phyloP scores from a whole-genome alignment of 2,329 filamentous ascomycete species.

The Scolecobasidium constrictum region DNA sequence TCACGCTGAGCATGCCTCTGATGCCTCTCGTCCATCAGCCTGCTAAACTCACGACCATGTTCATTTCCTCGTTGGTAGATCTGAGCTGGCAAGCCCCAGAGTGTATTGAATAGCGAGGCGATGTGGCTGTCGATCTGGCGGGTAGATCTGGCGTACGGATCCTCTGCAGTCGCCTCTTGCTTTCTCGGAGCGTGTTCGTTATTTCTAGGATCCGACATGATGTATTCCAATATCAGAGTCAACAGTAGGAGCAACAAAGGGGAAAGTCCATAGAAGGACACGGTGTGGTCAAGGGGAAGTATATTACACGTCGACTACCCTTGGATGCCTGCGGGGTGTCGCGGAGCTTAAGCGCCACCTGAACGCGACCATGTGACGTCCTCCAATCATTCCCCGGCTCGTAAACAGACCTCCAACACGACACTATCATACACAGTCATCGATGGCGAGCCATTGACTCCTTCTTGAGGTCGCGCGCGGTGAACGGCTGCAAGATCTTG shows the following conservation, averaged over 20 bases:
- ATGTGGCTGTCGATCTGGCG: not conserved
- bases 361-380: not conserved
- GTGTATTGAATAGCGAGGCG: constrained; percentile 1
- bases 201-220: not conserved
- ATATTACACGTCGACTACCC: too few species aligned
- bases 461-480: too few species aligned
- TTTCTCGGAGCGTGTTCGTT: not conserved
- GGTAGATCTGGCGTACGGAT: not conserved
- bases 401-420: too few species aligned
- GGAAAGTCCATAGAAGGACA: too few species aligned
- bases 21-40: not conserved
- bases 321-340: not conserved
- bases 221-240: too few species aligned
- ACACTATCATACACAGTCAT: too few species aligned
- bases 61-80: constrained; percentile 10
- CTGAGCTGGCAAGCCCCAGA: constrained; percentile 1
- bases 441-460: too few species aligned
- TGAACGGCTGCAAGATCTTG: too few species aligned
- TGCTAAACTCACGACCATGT: constrained; percentile 5
- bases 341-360: not conserved
- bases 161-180: not conserved
- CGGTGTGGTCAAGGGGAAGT: too few species aligned
- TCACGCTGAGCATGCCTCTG: too few species aligned
- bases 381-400: too few species aligned
- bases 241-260: too few species aligned